These are phyloP conservation scores for Rugosomyces carneus DNA, from an alignment of 1,284 basidiomycete species.

Conservation along the genomic window DNA sequence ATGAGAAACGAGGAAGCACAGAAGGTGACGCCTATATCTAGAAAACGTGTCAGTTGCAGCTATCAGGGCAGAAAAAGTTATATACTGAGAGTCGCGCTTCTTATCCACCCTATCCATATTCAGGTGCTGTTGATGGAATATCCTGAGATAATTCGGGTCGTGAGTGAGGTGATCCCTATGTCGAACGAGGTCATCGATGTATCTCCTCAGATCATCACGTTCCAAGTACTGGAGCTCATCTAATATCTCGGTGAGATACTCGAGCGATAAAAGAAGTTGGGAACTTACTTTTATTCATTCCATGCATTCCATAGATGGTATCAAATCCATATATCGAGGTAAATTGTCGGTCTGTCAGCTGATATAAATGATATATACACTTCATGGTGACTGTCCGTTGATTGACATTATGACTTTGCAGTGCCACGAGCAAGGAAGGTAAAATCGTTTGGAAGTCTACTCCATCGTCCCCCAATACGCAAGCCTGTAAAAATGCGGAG, in stretches of 20 bases:
- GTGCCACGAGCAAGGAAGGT: slow-evolving; percentile 67
- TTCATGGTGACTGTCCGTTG: slow-evolving; percentile 63
- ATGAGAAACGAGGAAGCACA: slow-evolving; percentile 85
- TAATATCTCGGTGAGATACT: slow-evolving; percentile 23
- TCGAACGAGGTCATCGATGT: slow-evolving; percentile 53
- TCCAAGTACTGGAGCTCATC: slow-evolving; percentile 77
- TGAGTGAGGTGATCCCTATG: slow-evolving; percentile 61
- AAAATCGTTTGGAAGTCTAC: slow-evolving; percentile 85
- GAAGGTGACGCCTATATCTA: slow-evolving; percentile 70
- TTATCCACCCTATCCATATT: slow-evolving; percentile 40
- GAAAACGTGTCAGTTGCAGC: slow-evolving; percentile 6
- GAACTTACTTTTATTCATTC: slow-evolving; percentile 48
- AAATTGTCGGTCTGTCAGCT: slow-evolving; percentile 39
- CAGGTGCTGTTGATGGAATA: slow-evolving; percentile 62
- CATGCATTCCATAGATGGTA: slow-evolving; percentile 80
- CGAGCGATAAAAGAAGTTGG: slow-evolving; percentile 7
- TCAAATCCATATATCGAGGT: slow-evolving; percentile 77
- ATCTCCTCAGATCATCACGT: slow-evolving; percentile 62
- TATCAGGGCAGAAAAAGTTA: slow-evolving; percentile 18
- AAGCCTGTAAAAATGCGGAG: slow-evolving; percentile 75
- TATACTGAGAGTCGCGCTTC: slow-evolving; percentile 60
- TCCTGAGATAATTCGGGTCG: slow-evolving; percentile 59
- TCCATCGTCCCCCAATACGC: slow-evolving; percentile 42
- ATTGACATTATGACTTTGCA: slow-evolving; percentile 49
- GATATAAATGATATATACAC: slow-evolving; percentile 48